Conservation (phyloP, 257 asterid species). For the Verbascum thapsus region DNA sequence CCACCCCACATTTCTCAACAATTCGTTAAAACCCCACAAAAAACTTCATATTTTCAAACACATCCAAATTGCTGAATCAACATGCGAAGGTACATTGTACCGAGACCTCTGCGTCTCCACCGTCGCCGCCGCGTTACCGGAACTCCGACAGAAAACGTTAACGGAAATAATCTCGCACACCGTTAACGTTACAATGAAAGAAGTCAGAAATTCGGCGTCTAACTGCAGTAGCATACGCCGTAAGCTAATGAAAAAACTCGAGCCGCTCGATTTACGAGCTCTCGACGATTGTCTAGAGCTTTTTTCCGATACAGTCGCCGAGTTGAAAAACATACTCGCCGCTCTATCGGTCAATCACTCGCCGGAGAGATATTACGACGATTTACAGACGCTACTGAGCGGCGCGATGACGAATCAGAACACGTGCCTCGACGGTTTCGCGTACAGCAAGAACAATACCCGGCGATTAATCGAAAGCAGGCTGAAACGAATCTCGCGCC, state of each 20-base stretch:
- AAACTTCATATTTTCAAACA: constrained; percentile 48
- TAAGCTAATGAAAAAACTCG: constrained; percentile 44
- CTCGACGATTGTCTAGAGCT: constrained; percentile 83
- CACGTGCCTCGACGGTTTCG: constrained; percentile 96
- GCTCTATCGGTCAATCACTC: constrained; percentile 44
- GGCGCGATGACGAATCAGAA: constrained; percentile 91
- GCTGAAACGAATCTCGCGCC: constrained; percentile 60
- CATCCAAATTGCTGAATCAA: constrained; percentile 51
- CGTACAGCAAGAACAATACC: constrained; percentile 52
- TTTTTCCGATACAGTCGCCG: constrained; percentile 49
- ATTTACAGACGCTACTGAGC: constrained; percentile 75
- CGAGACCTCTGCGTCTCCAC: constrained; percentile 76
- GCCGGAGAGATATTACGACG: constrained; percentile 46
- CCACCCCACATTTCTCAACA: constrained; percentile 9
- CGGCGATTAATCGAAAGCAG: constrained; percentile 55
- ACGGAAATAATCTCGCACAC: constrained; percentile 70
- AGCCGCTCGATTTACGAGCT: constrained; percentile 61
- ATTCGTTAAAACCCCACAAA: constrained; percentile 22
- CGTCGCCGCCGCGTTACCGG: constrained; percentile 56
- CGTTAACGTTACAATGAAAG: constrained; percentile 62
- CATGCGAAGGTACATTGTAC: constrained; percentile 75
- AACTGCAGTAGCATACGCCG: constrained; percentile 63
- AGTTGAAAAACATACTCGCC: constrained; percentile 44
- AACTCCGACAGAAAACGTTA: constrained; percentile 59
- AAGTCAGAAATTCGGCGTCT: constrained; percentile 50